Evolutionary conservation across 2,329 filamentous ascomycete species (phyloP).

Genomic region (Exophiala oligosperma): DNA sequence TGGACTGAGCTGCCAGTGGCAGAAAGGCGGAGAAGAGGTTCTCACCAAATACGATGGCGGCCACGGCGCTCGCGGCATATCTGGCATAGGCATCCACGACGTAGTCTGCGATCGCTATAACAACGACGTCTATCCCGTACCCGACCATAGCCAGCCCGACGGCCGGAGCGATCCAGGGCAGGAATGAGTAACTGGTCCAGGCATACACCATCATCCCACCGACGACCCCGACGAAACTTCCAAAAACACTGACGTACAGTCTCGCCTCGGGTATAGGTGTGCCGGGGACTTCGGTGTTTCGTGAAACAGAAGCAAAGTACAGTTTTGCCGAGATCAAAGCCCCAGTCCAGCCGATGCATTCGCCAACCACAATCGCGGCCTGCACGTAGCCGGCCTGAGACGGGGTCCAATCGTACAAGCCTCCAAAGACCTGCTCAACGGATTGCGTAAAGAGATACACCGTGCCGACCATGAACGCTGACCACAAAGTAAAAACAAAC

Average conservation of each 20-base stretch:
- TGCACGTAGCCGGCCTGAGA: conserved; percentile 50
- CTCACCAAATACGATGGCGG: conserved; percentile 50
- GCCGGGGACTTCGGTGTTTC: conserved; percentile 41
- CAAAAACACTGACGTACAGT: conserved; percentile 44
- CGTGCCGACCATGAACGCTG: conserved; percentile 48
- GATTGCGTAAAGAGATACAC: conserved; percentile 54
- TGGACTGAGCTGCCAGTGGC: conserved; percentile 47
- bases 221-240: conserved; percentile 47
- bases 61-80: conserved; percentile 52
- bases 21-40: conserved; percentile 51
- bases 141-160: conserved; percentile 51
- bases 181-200: conserved; percentile 46
- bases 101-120: conserved; percentile 50
- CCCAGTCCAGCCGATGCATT: conserved; percentile 42
- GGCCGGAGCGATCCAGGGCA: conserved; percentile 51
- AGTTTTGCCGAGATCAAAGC: conserved; percentile 52
- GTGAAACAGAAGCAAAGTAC: conserved; percentile 41
- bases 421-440: conserved; percentile 70
- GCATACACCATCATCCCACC: conserved; percentile 55
- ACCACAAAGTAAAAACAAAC: conserved; percentile 50
- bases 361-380: conserved; percentile 47
- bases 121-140: conserved; percentile 50
- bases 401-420: conserved; percentile 70
- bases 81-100: conserved; percentile 52
- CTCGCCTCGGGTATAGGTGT: conserved; percentile 45